Evolutionary conservation across 192 early-diverging fungal species (phyloP).

Genomic region (Coemansia sp.): DNA sequence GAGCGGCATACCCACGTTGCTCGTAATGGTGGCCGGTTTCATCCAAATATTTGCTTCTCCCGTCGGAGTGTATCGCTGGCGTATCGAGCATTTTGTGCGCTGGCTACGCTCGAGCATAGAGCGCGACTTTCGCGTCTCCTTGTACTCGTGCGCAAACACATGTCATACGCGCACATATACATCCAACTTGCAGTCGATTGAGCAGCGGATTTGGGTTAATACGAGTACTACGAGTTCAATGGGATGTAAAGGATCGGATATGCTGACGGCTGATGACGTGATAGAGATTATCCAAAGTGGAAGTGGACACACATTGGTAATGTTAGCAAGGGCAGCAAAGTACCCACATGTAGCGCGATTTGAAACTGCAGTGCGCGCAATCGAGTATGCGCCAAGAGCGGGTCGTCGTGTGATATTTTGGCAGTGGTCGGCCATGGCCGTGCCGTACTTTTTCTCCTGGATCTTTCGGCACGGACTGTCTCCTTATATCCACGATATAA

Average conservation of each 20-base stretch:
- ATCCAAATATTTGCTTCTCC: conserved; percentile 30
- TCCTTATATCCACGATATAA: neutral
- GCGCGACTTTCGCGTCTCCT: conserved; percentile 19
- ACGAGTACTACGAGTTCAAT: neutral
- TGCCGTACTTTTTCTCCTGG: conserved; percentile 2
- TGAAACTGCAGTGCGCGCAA: neutral
- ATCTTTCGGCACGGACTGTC: neutral
- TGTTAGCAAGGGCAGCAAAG: conserved; percentile 11
- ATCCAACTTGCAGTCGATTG: conserved; percentile 7
- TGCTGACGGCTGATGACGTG: conserved; percentile 17
- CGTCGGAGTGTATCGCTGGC: neutral
- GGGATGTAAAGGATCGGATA: conserved; percentile 9
- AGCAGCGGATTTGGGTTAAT: conserved; percentile 17
- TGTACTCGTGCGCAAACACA: conserved; percentile 20
- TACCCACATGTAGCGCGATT: conserved; percentile 24
- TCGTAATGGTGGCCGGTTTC: conserved; percentile 10
- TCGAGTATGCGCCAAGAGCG: conserved; percentile 14
- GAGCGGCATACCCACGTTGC: conserved; percentile 11
- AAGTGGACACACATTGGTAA: conserved; percentile 6
- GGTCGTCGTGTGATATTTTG: conserved; percentile 24
- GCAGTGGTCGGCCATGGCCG: conserved; percentile 19
- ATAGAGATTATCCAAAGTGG: conserved; percentile 9
- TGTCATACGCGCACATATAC: conserved; percentile 27
- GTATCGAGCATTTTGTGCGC: conserved; percentile 13
- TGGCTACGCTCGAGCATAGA: conserved; percentile 18